phyloP scores from a whole-genome alignment of 1,139 yeast species.

The Kluyveromyces sp. region DNA sequence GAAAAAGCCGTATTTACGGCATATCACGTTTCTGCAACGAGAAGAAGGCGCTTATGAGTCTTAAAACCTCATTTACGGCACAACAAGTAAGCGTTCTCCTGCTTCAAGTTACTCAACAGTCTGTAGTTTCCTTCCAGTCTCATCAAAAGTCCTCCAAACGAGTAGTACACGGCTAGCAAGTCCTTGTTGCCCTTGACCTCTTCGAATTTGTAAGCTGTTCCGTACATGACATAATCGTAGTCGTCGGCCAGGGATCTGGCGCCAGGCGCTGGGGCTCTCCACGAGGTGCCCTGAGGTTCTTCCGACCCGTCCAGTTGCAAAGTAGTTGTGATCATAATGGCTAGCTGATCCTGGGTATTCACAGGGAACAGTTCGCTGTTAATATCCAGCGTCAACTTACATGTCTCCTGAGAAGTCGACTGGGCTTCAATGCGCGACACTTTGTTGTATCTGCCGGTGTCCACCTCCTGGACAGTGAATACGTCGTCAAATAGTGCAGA shows the following conservation, averaged over 20 bases:
- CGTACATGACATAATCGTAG: constrained; percentile 97
- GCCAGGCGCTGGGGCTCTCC: constrained; percentile 87
- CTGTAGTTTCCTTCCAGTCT: constrained; percentile 94
- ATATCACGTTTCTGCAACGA: too few species aligned
- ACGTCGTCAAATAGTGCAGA: constrained; percentile 88
- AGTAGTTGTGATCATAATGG: constrained; percentile 82
- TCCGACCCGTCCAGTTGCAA: constrained; percentile 56
- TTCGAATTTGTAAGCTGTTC: constrained; percentile 94
- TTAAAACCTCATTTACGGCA: constrained; percentile 59
- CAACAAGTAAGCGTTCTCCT: constrained; percentile 86
- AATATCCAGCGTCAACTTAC: constrained; percentile 81
- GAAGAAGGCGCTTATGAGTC: too few species aligned
- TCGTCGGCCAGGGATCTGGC: constrained; percentile 90
- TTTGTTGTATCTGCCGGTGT: constrained; percentile 85
- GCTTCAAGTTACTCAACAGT: constrained; percentile 79
- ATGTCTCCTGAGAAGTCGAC: constrained; percentile 77
- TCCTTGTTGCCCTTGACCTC: constrained; percentile 59
- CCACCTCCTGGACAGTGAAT: constrained; percentile 80
- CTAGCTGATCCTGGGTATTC: constrained; percentile 64
- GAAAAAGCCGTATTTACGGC: too few species aligned
- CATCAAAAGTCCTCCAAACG: constrained; percentile 92
- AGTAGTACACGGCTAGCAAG: constrained; percentile 78
- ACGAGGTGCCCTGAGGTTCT: constrained; percentile 39
- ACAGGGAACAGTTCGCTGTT: constrained; percentile 92
- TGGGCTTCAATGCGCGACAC: constrained; percentile 85